Evolutionary conservation across 371 early-diverging fungal species (phyloP), one percentile per base, ranked within the genome.

Genomic region (Chytridium lagenaria): DNA sequence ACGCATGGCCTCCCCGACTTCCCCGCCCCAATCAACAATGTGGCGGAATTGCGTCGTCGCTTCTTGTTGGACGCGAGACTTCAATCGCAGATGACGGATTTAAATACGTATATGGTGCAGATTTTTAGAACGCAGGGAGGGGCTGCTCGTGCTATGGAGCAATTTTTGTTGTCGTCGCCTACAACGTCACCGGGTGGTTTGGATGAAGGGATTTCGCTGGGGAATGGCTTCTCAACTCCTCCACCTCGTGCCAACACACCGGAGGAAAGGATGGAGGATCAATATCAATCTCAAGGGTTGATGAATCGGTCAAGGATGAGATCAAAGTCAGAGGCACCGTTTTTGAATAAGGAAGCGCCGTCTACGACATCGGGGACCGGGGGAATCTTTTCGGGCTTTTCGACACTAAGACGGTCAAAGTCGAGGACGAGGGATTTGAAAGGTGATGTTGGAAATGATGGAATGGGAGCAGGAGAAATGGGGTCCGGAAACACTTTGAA

Each of bases 241-340:
- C 44, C 44, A 7, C 7, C 12, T 7, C 12, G 12, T 44, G 44
- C 44, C 44, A 44, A 5, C 16, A 5, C 55, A 26, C 23, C 30
- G 55, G 10, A 55, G 5, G 19, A 16, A 26, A 10, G 19, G 55
- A 55, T 7, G 16, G 55, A 55, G 55, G 30, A 28, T 26, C 16
- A 26, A 16, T 26, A 55, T 10, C 55, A 7, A 55, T 26, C 10
- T 10, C 23, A 28, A 16, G 23, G 19, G 10, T 10, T 28, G 10
- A 7, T 55, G 23, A 55, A 55, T n/a, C n/a, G n/a, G 26, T 7
- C 55, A 10, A 16, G 55, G 26, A 55, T 55, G 55, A 10, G 55
- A 28, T 55, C 55, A 7, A 55, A 55, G 55, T 55, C 55, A 10
- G 55, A 55, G 55, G 55, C 55, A 7, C 55, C 55, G 16, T 55